Evolutionary conservation across 1,284 basidiomycete genomes (phyloP).

Genomic region (Sanghuangporus sanghuang): DNA sequence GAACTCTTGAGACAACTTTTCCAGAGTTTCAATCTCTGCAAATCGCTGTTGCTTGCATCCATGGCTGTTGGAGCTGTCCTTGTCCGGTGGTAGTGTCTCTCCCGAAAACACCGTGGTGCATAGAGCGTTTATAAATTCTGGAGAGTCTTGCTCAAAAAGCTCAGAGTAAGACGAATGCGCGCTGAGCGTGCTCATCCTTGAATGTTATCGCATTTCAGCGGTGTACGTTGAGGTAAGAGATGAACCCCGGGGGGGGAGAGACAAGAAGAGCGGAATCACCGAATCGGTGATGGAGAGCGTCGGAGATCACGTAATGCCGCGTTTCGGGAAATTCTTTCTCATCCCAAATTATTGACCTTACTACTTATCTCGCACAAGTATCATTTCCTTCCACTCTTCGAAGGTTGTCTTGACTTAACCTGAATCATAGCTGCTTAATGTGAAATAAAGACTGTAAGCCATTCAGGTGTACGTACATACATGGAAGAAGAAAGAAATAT

Average conservation of each 20-base stretch:
- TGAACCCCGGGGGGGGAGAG: neutral
- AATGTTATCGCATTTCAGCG: neutral
- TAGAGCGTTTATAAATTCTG: slow-evolving; percentile 49
- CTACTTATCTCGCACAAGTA: too few species aligned
- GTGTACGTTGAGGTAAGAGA: neutral
- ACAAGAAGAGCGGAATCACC: neutral
- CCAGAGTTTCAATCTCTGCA: slow-evolving; percentile 11
- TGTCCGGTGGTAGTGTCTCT: slow-evolving; percentile 25
- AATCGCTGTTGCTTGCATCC: neutral
- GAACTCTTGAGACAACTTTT: slow-evolving; percentile 14
- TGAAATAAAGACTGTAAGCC: neutral
- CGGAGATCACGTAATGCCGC: too few species aligned
- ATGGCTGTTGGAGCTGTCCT: neutral
- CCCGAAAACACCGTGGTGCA: slow-evolving; percentile 43
- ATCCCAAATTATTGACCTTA: too few species aligned
- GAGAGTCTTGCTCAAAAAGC: slow-evolving; percentile 46
- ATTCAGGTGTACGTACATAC: neutral
- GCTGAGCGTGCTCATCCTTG: slow-evolving; percentile 8
- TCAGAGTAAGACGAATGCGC: slow-evolving; percentile 10
- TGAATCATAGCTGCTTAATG: too few species aligned
- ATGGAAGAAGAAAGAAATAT: neutral
- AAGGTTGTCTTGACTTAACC: too few species aligned
- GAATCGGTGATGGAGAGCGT: neutral
- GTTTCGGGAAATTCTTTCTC: too few species aligned
- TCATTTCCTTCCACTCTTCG: too few species aligned